phyloP scores from a whole-genome alignment of 306 rosid species.

The Vicia villosa region DNA sequence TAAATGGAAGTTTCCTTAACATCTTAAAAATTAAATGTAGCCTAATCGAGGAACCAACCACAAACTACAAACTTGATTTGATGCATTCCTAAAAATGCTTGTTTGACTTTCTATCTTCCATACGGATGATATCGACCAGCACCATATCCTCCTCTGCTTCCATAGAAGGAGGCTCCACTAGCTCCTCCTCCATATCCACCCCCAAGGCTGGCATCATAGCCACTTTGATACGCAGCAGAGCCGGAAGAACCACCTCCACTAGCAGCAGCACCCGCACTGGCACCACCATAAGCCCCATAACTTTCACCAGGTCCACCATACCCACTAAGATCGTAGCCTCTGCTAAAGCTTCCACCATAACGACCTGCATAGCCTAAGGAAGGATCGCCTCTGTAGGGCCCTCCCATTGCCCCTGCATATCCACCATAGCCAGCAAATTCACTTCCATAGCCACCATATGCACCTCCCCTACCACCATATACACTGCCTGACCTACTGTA shows the following conservation, averaged over 20 bases:
- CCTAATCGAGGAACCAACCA: conserved; percentile 41
- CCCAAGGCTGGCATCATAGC: conserved; percentile 66
- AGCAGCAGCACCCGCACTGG: conserved; percentile 43
- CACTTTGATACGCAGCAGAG: conserved; percentile 67
- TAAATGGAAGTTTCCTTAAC: conserved; percentile 15
- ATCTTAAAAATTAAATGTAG: conserved; percentile 25
- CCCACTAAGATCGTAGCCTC: conserved; percentile 86
- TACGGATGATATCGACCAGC: conserved; percentile 94
- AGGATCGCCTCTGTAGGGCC: conserved; percentile 81
- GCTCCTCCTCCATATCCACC: conserved; percentile 74
- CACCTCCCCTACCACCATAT: conserved; percentile 60
- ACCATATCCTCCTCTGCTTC: conserved; percentile 86
- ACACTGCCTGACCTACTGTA: conserved; percentile 69
- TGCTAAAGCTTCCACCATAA: conserved; percentile 79
- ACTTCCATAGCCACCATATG: conserved; percentile 69
- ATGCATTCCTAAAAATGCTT: conserved; percentile 40
- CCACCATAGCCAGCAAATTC: conserved; percentile 90
- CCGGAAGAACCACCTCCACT: conserved; percentile 55
- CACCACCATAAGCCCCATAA: conserved; percentile 74
- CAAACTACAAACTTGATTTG: conserved; percentile 35
- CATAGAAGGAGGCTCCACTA: conserved; percentile 80
- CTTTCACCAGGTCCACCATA: conserved; percentile 81
- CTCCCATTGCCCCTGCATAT: conserved; percentile 78
- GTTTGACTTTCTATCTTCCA: conserved; percentile 65
- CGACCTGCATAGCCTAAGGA: conserved; percentile 76